Percentiles rank a stretch among this genome's conserved stretches.
Conservation (phyloP, 2,329 filamentous ascomycete genomes). For the Esteya vermicola region DNA sequence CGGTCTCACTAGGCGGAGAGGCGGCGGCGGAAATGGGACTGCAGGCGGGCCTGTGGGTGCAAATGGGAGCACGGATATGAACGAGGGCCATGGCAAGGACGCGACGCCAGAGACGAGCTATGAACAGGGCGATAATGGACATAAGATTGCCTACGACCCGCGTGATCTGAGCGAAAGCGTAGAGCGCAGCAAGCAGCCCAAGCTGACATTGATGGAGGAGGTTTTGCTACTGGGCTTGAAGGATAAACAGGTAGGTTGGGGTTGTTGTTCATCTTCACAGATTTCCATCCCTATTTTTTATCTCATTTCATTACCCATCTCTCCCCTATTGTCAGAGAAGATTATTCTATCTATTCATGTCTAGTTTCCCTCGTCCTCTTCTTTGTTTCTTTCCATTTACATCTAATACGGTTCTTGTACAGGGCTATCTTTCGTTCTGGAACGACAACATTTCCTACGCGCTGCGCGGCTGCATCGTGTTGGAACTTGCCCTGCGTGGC, state of each 20-base stretch:
- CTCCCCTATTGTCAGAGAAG: too few relatives aligned
- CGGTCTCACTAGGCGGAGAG: constrained; percentile 47
- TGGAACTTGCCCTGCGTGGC: constrained; percentile 90
- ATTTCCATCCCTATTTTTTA: background rate
- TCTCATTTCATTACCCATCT: too few relatives aligned
- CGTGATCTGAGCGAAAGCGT: constrained; percentile 94
- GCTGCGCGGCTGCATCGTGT: constrained; percentile 91
- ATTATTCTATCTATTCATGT: too few relatives aligned
- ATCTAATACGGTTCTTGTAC: constrained; percentile 11
- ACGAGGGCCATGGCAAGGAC: constrained; percentile 43
- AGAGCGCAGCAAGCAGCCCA: constrained; percentile 93
- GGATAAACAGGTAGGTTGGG: constrained; percentile 73
- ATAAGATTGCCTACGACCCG: constrained; percentile 97
- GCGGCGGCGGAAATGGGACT: constrained; percentile 39
- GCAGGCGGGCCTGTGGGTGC: constrained; percentile 41
- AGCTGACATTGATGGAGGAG: constrained; percentile 98
- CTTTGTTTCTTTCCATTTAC: background rate
- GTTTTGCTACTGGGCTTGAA: constrained; percentile 89
- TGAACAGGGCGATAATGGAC: constrained; percentile 84
- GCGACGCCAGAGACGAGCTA: constrained; percentile 65
- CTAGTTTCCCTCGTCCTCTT: too few relatives aligned
- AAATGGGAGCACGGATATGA: constrained; percentile 40
- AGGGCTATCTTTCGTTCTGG: constrained; percentile 99
- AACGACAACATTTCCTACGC: constrained; percentile 99
- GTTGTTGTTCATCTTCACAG: background rate